Evolutionary conservation across 2,329 filamentous ascomycete genomes (phyloP).

Genomic region (Amauroascus niger): DNA sequence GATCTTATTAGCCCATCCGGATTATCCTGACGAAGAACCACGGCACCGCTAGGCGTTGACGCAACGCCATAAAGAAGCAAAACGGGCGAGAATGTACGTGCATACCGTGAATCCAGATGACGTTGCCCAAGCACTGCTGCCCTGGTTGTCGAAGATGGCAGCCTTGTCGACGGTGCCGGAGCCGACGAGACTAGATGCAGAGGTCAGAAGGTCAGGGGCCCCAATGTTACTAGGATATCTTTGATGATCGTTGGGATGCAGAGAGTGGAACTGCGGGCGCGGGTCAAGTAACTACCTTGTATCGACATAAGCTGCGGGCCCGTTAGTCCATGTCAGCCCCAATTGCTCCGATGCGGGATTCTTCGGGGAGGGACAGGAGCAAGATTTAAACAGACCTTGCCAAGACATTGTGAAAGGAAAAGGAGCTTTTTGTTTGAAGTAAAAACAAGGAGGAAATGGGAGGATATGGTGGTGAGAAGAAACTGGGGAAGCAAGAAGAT

Average conservation of each 20-base stretch:
- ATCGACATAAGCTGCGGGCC: slow-evolving; percentile 49
- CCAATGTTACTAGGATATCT: background rate
- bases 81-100: too few relatives aligned
- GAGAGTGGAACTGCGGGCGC: background rate
- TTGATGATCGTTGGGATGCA: background rate
- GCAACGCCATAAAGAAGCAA: background rate
- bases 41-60: too few relatives aligned
- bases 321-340: slow-evolving; percentile 15
- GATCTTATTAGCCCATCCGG: slow-evolving; percentile 4
- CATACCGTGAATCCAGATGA: slow-evolving; percentile 63
- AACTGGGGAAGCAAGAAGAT: too few relatives aligned
- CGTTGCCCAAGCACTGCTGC: slow-evolving; percentile 70
- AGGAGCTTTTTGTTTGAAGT: too few relatives aligned
- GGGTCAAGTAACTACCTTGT: slow-evolving; percentile 41
- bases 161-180: slow-evolving; percentile 72
- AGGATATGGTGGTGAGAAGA: background rate
- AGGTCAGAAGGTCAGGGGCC: background rate
- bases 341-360: too few relatives aligned
- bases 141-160: slow-evolving; percentile 71
- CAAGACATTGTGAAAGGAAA: slow-evolving; percentile 24
- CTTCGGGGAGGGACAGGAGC: slow-evolving; percentile 4
- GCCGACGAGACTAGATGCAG: slow-evolving; percentile 58
- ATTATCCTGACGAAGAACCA: too few relatives aligned
- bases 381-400: slow-evolving; percentile 49
- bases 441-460: background rate